These are phyloP conservation scores for Platanus orientalis DNA, from an alignment of 164 flowering plant genomes.

Conservation along the genomic window DNA sequence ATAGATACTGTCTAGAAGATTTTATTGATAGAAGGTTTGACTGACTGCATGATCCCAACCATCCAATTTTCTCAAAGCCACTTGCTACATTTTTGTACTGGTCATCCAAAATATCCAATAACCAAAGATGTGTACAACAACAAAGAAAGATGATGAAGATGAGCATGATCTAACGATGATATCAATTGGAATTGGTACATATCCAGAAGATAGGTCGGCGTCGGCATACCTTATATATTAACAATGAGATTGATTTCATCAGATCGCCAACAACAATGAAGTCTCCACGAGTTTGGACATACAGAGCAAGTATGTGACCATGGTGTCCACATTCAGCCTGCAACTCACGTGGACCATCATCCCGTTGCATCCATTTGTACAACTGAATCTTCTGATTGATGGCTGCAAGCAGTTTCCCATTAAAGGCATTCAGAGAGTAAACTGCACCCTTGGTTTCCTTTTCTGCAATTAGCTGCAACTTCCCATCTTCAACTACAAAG, in stretches of 20 bases:
- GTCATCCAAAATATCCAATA: too few relatives aligned
- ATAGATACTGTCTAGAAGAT: too few relatives aligned
- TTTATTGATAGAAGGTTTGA: too few relatives aligned
- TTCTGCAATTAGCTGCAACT: constrained; percentile 78
- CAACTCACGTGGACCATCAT: constrained; percentile 88
- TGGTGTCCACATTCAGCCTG: constrained; percentile 97
- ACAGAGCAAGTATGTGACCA: constrained; percentile 94
- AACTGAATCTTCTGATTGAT: constrained; percentile 95
- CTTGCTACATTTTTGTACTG: too few relatives aligned
- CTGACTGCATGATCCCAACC: too few relatives aligned
- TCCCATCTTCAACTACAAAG: constrained; percentile 90
- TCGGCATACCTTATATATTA: constrained; percentile 76
- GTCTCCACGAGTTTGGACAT: constrained; percentile 96
- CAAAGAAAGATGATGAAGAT: too few relatives aligned
- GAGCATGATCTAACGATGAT: too few relatives aligned
- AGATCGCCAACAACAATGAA: constrained; percentile 97
- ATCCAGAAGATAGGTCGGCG: neutral
- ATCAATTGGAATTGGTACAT: too few relatives aligned
- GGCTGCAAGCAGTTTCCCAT: constrained; percentile 92
- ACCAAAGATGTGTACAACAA: too few relatives aligned
- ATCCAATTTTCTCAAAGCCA: too few relatives aligned
- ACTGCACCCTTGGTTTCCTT: constrained; percentile 98
- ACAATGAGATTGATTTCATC: constrained; percentile 90
- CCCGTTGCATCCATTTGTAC: constrained; percentile 95
- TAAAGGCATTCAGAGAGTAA: constrained; percentile 85